Percentiles rank a stretch among this genome's conserved stretches.
phyloP scores from a whole-genome alignment of 1,284 basidiomycete species.

The Moesziomyces sp. region DNA sequence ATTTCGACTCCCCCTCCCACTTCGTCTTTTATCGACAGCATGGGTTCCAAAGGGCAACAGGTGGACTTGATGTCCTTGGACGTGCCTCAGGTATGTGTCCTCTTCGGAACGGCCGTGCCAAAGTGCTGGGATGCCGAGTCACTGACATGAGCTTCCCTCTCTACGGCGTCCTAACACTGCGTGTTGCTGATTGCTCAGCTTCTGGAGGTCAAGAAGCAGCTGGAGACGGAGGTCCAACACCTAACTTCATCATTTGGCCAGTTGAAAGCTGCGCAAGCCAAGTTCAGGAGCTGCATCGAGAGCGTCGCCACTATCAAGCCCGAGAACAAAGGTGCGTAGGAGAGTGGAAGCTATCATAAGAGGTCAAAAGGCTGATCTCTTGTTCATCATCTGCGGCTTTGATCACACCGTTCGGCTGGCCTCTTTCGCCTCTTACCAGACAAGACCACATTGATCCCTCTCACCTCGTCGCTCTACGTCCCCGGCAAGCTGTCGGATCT shows the following conservation, averaged over 20 bases:
- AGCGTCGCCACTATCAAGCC: slow-evolving; percentile 82
- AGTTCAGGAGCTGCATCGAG: slow-evolving; percentile 87
- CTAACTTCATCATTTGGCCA: slow-evolving; percentile 91
- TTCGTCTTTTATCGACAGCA: slow-evolving; percentile 3
- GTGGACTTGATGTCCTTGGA: slow-evolving; percentile 57
- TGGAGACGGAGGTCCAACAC: slow-evolving; percentile 85
- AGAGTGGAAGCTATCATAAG: not conserved
- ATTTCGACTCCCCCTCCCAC: not conserved
- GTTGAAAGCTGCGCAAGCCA: slow-evolving; percentile 89
- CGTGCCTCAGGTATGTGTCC: slow-evolving; percentile 46
- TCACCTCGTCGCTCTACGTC: slow-evolving; percentile 94
- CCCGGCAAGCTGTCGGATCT: slow-evolving; percentile 86
- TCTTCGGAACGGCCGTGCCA: not conserved
- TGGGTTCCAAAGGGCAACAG: slow-evolving; percentile 51
- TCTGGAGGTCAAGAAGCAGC: slow-evolving; percentile 62
- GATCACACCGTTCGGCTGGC: not conserved
- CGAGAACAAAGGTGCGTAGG: slow-evolving; percentile 73
- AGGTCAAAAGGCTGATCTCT: not conserved
- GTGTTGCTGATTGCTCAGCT: slow-evolving; percentile 17
- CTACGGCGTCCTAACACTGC: no score
- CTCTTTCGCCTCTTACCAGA: slow-evolving; percentile 70
- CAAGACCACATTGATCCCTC: slow-evolving; percentile 87
- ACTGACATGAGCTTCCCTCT: no score
- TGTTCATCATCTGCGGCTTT: not conserved
- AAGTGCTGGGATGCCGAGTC: no score